Conservation (phyloP, 306 rosid species). For the Albizia julibrissin region DNA sequence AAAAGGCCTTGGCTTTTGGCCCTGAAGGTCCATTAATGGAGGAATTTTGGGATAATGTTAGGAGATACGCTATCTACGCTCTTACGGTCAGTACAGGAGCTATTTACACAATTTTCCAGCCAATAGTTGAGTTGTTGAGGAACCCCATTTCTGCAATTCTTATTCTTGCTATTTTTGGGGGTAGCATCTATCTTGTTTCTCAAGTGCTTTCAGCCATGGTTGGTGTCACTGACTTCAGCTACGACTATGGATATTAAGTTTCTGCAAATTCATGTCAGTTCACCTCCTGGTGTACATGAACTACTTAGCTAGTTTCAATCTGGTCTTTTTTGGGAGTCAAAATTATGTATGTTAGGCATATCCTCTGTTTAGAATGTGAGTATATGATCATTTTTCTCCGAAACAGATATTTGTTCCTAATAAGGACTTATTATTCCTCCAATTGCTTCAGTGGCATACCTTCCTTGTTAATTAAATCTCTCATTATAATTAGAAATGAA, state of each 20-base stretch:
- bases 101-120: constrained; percentile 54
- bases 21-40: constrained; percentile 93
- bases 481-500: constrained; percentile 12
- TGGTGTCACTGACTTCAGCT: constrained; percentile 76
- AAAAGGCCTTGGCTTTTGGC: constrained; percentile 81
- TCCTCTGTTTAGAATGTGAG: background rate
- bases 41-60: constrained; percentile 94
- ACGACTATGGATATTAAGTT: constrained; percentile 60
- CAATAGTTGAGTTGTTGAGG: constrained; percentile 71
- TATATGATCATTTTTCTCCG: constrained; percentile 17
- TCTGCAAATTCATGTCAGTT: background rate
- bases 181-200: constrained; percentile 60
- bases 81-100: constrained; percentile 77
- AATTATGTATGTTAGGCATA: background rate
- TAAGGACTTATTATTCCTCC: background rate
- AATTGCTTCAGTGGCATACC: constrained; percentile 23
- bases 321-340: background rate
- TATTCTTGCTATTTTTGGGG: constrained; percentile 62
- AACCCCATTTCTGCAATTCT: constrained; percentile 89
- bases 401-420: background rate
- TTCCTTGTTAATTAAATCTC: constrained; percentile 12
- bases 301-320: background rate
- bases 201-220: constrained; percentile 90
- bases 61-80: constrained; percentile 84
- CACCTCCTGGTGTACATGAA: background rate